phyloP scores from a whole-genome alignment of 345 rosid genomes.

The Excoecaria cochinchinensis region DNA sequence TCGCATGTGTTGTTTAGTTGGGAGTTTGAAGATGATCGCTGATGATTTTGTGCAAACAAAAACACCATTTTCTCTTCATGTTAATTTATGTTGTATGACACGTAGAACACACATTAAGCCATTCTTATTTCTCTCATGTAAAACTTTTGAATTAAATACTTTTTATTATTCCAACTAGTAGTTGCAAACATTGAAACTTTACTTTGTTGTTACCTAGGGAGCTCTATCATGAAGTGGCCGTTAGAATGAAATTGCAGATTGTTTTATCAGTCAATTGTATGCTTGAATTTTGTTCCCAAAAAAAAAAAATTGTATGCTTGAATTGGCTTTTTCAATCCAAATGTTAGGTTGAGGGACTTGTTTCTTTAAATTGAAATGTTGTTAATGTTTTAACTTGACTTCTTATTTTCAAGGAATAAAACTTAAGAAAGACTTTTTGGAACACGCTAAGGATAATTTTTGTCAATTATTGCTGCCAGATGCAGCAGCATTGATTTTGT shows the following conservation, averaged over 20 bases:
- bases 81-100: background rate
- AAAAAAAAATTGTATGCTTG: background rate
- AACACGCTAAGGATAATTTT: background rate
- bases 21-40: background rate
- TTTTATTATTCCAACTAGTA: background rate
- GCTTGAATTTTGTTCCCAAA: background rate
- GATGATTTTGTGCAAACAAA: background rate
- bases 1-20: background rate
- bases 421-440: background rate
- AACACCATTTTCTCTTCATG: background rate
- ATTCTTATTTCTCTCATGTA: background rate
- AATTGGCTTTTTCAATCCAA: background rate
- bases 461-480: background rate
- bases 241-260: background rate
- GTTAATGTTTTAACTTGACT: background rate
- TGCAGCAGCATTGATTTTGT: background rate
- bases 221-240: background rate
- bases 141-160: background rate
- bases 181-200: background rate
- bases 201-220: background rate
- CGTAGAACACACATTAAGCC: background rate
- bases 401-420: background rate
- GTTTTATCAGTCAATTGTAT: slow-evolving; percentile 4
- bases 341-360: background rate
- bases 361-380: background rate